A percentile compares a stretch with the other conserved stretches of the same genome.
Evolutionary conservation across 2,329 filamentous ascomycete species (phyloP).

Genomic region (Fonsecaea pedrosoi): DNA sequence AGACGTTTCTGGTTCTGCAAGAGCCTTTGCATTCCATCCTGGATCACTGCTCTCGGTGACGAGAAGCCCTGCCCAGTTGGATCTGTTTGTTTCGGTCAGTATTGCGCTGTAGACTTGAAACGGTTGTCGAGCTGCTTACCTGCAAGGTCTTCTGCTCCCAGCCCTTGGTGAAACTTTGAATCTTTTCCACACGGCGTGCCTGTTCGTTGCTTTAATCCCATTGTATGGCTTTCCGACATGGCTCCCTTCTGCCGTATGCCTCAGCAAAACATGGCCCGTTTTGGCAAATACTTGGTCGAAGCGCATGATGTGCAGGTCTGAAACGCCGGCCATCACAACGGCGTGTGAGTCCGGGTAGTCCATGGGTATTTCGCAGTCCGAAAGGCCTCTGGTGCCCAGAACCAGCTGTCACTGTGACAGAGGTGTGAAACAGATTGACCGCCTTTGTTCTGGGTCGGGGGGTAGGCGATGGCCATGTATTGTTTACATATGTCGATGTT

Average conservation of each 20-base stretch:
- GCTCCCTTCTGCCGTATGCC: slow-evolving; percentile 49
- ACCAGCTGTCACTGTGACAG: too few relatives aligned
- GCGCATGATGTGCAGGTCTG: slow-evolving; percentile 42
- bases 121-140: slow-evolving; percentile 20
- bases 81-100: too few relatives aligned
- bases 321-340: too few relatives aligned
- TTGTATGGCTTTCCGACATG: slow-evolving; percentile 47
- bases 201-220: slow-evolving; percentile 45
- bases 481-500: too few relatives aligned
- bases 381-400: too few relatives aligned
- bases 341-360: too few relatives aligned
- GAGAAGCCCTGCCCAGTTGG: slow-evolving; percentile 31
- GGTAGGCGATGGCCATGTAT: too few relatives aligned
- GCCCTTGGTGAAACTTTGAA: slow-evolving; percentile 48
- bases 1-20: slow-evolving; percentile 35
- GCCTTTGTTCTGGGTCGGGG: too few relatives aligned
- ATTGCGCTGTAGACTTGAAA: too few relatives aligned
- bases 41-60: slow-evolving; percentile 37
- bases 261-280: slow-evolving; percentile 45
- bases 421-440: too few relatives aligned
- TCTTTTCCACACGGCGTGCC: slow-evolving; percentile 48
- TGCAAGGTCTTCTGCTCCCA: slow-evolving; percentile 46
- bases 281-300: slow-evolving; percentile 49
- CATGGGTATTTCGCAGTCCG: too few relatives aligned
- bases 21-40: slow-evolving; percentile 37